A percentile compares a stretch with the other conserved stretches of the same genome.
These are phyloP conservation scores for Aspergillus sojae DNA, from an alignment of 2,329 filamentous ascomycete species.

Conservation along the genomic window DNA sequence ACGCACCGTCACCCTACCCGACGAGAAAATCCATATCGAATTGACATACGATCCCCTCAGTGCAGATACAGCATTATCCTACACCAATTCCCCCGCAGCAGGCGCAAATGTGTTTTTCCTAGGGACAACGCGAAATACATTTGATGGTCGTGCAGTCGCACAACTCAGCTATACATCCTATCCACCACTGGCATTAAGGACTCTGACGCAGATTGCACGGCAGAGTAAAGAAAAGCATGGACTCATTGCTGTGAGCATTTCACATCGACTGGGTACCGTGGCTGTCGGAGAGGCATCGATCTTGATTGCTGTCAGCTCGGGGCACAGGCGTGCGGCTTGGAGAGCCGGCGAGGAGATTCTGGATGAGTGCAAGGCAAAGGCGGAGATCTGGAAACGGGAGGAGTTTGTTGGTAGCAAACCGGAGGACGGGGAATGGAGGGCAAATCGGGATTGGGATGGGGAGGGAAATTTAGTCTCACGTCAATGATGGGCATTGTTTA, in stretches of 20 bases:
- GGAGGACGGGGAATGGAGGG: conserved; percentile 75
- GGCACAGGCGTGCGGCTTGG: conserved; percentile 86
- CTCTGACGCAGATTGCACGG: conserved; percentile 41
- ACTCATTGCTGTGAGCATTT: conserved; percentile 74
- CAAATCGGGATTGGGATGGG: conserved; percentile 73
- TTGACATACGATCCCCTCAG: conserved; percentile 46
- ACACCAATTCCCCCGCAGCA: conserved; percentile 44
- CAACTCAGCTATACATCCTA: conserved; percentile 51
- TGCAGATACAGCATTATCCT: conserved; percentile 34
- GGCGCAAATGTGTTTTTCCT: conserved; percentile 52
- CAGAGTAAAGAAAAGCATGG: conserved; percentile 59
- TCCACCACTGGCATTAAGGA: conserved; percentile 45
- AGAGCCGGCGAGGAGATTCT: conserved; percentile 83
- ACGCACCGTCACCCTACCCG: conserved; percentile 33
- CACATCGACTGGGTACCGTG: conserved; percentile 82
- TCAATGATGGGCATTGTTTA: neutral
- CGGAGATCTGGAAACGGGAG: conserved; percentile 96
- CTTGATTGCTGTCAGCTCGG: conserved; percentile 79
- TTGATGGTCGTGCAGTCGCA: conserved; percentile 43
- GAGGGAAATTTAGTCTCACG: conserved; percentile 39
- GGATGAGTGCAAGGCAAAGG: conserved; percentile 79
- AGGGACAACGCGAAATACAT: conserved; percentile 50
- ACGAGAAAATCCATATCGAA: conserved; percentile 44
- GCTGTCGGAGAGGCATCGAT: conserved; percentile 91
- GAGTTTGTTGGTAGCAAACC: conserved; percentile 67